Percentiles rank a stretch among this genome's conserved stretches.
Evolutionary conservation across 164 flowering plant species (phyloP).

Genomic region (Santalum album): DNA sequence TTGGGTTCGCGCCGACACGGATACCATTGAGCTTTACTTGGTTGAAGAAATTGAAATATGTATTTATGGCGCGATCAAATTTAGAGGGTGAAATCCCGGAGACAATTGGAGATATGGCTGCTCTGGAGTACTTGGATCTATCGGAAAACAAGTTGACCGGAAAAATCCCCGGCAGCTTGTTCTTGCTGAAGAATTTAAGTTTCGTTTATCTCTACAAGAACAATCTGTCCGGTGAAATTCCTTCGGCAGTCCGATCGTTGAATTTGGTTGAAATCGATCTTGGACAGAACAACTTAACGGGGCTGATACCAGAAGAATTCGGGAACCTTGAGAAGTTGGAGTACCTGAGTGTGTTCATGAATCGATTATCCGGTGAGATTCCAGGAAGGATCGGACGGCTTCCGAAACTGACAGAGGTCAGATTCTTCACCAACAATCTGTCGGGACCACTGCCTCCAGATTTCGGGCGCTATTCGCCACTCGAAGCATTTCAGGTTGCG

Average conservation of each 20-base stretch:
- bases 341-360: conserved; percentile 24
- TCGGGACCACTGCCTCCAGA: conserved; percentile 42
- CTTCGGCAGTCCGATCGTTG: conserved; percentile 25
- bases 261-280: conserved; percentile 44
- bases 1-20: conserved; percentile 23
- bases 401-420: conserved; percentile 17
- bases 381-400: conserved; percentile 28
- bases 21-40: conserved; percentile 43
- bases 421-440: conserved; percentile 31
- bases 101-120: conserved; percentile 18
- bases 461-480: conserved; percentile 28
- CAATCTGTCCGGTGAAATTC: conserved; percentile 50
- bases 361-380: conserved; percentile 41
- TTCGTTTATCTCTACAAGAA: conserved; percentile 34
- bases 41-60: conserved; percentile 33
- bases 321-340: conserved; percentile 35
- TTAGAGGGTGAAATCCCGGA: conserved; percentile 56
- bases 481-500: conserved; percentile 28
- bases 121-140: conserved; percentile 42
- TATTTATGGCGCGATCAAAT: conserved; percentile 32
- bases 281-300: conserved; percentile 43
- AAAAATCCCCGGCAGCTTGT: conserved; percentile 40
- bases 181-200: conserved; percentile 42
- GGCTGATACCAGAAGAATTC: conserved; percentile 50
- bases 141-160: conserved; percentile 35